Base-by-base conservation (phyloP, 2,329 filamentous ascomycete genomes). In the Cadophora gregata region DNA sequence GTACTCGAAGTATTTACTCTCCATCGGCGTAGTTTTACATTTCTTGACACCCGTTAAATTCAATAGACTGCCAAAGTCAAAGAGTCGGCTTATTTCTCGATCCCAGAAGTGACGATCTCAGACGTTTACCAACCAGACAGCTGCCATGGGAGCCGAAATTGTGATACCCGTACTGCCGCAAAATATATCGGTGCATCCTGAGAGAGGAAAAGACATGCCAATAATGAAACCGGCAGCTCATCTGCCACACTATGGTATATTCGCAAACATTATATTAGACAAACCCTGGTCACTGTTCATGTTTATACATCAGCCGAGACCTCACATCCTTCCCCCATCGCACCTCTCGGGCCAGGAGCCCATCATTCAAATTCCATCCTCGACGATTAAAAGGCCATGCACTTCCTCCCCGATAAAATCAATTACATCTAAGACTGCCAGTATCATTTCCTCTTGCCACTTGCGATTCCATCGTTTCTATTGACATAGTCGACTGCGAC, bases 1-100 rank as follows among this genome's bases (percentile, higher is more conserved):
- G 47, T 51, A 29, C 29, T 59, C 21, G 55, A 60, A 21, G 62
- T 64, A 64, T 42, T 60, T 12, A 59, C 25, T 59, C 50, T 8
- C 2, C 3, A 21, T 47, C 21, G 5, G 12, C 31, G 31, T 12
- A 5, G 6, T 36, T 12, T 6, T 12, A 5, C 31, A 5, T 6
- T 36, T 5, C 31, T 36, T 36, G 12, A 6, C 6, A 6, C 31
- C 31, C 31, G 5, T 36, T 6, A n/a, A n/a, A n/a, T n/a, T n/a
- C n/a, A n/a, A n/a, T n/a, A n/a, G n/a, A n/a, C n/a, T n/a, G n/a
- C n/a, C n/a, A n/a, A n/a, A n/a, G n/a, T n/a, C n/a, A n/a, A n/a
- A n/a, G n/a, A n/a, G n/a, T n/a, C n/a, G n/a, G n/a, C n/a, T n/a
- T n/a, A n/a, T n/a, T n/a, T n/a, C n/a, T n/a, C n/a, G n/a, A n/a